phyloP scores from a whole-genome alignment of 2,329 filamentous ascomycete genomes.

The Clonostachys rhizophaga region DNA sequence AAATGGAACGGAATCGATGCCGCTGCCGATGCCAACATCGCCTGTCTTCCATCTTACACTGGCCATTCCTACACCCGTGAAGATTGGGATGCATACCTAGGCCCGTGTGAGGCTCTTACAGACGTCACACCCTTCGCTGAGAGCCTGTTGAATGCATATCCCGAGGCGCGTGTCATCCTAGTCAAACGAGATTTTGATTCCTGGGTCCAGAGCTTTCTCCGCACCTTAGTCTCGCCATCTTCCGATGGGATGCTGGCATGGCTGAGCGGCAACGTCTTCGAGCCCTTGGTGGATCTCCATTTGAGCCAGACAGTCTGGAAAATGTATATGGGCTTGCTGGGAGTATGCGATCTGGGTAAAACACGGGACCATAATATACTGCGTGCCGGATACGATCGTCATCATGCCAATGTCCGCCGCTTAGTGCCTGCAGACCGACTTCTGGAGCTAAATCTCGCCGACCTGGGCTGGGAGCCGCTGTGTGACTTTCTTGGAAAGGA shows the following conservation, averaged over 20 bases:
- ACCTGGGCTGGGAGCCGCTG: slow-evolving; percentile 25
- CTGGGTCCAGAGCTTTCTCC: slow-evolving; percentile 10
- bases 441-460: slow-evolving; percentile 20
- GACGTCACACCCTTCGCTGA: slow-evolving; percentile 7
- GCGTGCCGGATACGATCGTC: slow-evolving; percentile 4
- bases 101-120: slow-evolving; percentile 9
- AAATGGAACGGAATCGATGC: slow-evolving; percentile 4
- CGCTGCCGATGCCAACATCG: slow-evolving; percentile 6
- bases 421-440: slow-evolving; percentile 18
- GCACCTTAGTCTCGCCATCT: slow-evolving; percentile 9
- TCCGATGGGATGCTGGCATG: slow-evolving; percentile 6
- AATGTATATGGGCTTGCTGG: slow-evolving; percentile 6
- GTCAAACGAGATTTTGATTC: slow-evolving; percentile 10
- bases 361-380: background rate
- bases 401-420: slow-evolving; percentile 17
- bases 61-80: slow-evolving; percentile 1
- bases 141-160: slow-evolving; percentile 8
- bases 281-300: background rate
- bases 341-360: slow-evolving; percentile 1
- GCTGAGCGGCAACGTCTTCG: slow-evolving; percentile 3
- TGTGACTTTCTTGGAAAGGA: slow-evolving; percentile 24
- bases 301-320: slow-evolving; percentile 10
- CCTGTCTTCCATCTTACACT: slow-evolving; percentile 4
- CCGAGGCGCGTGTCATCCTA: slow-evolving; percentile 11
- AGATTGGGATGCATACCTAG: slow-evolving; percentile 1